Evolutionary conservation across 2,329 filamentous ascomycete species (phyloP).

Genomic region (Microthyrium microscopicum): DNA sequence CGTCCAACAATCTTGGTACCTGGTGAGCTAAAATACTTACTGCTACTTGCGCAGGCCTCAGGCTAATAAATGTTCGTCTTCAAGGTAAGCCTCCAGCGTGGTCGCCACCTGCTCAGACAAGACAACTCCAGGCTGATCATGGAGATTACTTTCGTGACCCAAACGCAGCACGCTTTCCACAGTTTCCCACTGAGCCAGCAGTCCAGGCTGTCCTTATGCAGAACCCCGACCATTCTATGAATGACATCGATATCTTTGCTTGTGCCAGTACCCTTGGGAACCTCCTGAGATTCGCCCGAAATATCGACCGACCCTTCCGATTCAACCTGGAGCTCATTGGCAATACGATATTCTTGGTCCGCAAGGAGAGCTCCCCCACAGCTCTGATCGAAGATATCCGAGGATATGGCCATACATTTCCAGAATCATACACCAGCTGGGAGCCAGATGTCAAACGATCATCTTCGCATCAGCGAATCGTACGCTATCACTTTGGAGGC

Average conservation of each 20-base stretch:
- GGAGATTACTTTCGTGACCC: conserved; percentile 37
- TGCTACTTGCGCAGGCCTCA: conserved; percentile 10
- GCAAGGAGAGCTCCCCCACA: conserved; percentile 42
- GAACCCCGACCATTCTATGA: conserved; percentile 20
- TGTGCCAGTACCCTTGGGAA: conserved; percentile 47
- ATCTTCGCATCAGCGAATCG: conserved; percentile 43
- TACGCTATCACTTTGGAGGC: conserved; percentile 41
- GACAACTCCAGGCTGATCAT: conserved; percentile 26
- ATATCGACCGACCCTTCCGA: conserved; percentile 33
- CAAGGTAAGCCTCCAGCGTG: conserved; percentile 35
- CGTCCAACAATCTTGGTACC: conserved; percentile 28
- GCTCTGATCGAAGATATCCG: conserved; percentile 37
- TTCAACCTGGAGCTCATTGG: conserved; percentile 41
- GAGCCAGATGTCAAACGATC: conserved; percentile 36
- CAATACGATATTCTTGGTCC: conserved; percentile 44
- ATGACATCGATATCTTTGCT: conserved; percentile 36
- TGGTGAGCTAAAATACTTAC: conserved; percentile 22
- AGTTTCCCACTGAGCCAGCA: conserved; percentile 34
- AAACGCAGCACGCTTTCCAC: conserved; percentile 34
- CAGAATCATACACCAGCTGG: conserved; percentile 50
- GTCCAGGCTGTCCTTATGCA: conserved; percentile 26
- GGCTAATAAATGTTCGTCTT: conserved; percentile 9
- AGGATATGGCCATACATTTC: conserved; percentile 52
- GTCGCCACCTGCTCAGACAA: conserved; percentile 24
- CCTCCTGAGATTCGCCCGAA: conserved; percentile 38